Evolutionary conservation across 192 early-diverging fungal genomes (phyloP).

Genomic region (Lunasporangiospora selenospora): DNA sequence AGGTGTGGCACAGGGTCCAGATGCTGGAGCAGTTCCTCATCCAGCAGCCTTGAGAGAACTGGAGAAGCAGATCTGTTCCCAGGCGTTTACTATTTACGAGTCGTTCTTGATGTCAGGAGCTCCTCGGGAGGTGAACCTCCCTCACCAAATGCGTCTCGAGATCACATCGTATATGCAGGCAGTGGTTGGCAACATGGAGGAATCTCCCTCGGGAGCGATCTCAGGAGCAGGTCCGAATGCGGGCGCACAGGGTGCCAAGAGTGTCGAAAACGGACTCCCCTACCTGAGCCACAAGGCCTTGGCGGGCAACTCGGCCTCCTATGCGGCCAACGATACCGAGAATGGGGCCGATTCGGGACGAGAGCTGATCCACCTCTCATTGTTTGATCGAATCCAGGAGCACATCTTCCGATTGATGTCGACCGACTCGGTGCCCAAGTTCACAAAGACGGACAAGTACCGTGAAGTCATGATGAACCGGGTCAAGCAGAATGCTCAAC

Average conservation of each 20-base stretch:
- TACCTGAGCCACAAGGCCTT: no score
- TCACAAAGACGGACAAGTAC: constrained; percentile 66
- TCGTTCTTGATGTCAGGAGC: constrained; percentile 55
- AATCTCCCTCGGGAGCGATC: background rate
- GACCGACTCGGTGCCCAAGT: constrained; percentile 79
- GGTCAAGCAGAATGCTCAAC: constrained; percentile 11
- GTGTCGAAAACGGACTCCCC: no score
- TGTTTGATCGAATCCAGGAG: constrained; percentile 69
- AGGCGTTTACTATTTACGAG: constrained; percentile 59
- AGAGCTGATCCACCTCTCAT: constrained; percentile 31
- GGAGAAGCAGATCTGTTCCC: constrained; percentile 54
- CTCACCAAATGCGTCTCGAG: constrained; percentile 54
- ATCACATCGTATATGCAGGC: constrained; percentile 56
- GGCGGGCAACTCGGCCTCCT: no score
- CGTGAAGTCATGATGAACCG: constrained; percentile 45
- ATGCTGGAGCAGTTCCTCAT: background rate
- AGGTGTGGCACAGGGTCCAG: constrained; percentile 1
- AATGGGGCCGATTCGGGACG: background rate
- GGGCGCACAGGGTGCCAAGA: no score
- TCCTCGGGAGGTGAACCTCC: constrained; percentile 58
- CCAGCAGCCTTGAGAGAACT: constrained; percentile 33
- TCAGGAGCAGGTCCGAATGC: no score
- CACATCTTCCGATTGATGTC: constrained; percentile 79
- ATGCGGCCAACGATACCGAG: background rate
- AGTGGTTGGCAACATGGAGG: constrained; percentile 46